Percentiles rank a stretch among this genome's conserved stretches.
These are phyloP conservation scores for Stereum hirsutum DNA, from an alignment of 1,284 basidiomycete species.

Conservation along the genomic window DNA sequence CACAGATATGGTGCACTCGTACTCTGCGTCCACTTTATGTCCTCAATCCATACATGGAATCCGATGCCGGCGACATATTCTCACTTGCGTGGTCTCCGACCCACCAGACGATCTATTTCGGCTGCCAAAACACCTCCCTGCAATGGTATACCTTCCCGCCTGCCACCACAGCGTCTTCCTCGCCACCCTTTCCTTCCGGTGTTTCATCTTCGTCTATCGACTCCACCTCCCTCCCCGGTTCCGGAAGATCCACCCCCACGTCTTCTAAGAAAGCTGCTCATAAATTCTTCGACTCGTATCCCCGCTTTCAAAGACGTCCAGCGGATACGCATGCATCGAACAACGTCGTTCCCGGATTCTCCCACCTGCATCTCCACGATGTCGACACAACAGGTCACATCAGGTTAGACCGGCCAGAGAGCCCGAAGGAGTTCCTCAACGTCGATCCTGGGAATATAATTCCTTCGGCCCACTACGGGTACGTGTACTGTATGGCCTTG, in stretches of 20 bases:
- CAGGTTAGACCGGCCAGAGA: neutral
- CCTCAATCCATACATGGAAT: slow-evolving; percentile 79
- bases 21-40: slow-evolving; percentile 68
- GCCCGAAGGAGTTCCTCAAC: slow-evolving; percentile 28
- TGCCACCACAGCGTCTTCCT: slow-evolving; percentile 6
- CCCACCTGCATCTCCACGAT: neutral
- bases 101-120: slow-evolving; percentile 74
- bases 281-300: slow-evolving; percentile 80
- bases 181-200: neutral
- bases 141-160: slow-evolving; percentile 70
- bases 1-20: slow-evolving; percentile 78
- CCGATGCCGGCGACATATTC: slow-evolving; percentile 84
- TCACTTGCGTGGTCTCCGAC: slow-evolving; percentile 74
- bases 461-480: slow-evolving; percentile 89
- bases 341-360: neutral
- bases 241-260: slow-evolving; percentile 38
- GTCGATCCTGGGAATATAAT: slow-evolving; percentile 66
- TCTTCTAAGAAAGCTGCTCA: slow-evolving; percentile 44
- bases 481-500: slow-evolving; percentile 82
- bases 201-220: neutral
- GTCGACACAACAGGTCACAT: neutral
- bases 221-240: slow-evolving; percentile 12
- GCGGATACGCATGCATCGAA: slow-evolving; percentile 10
- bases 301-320: slow-evolving; percentile 44
- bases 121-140: slow-evolving; percentile 85